Base-by-base conservation (phyloP, 2,329 filamentous ascomycete species). In the Colletotrichum nymphaeae region DNA sequence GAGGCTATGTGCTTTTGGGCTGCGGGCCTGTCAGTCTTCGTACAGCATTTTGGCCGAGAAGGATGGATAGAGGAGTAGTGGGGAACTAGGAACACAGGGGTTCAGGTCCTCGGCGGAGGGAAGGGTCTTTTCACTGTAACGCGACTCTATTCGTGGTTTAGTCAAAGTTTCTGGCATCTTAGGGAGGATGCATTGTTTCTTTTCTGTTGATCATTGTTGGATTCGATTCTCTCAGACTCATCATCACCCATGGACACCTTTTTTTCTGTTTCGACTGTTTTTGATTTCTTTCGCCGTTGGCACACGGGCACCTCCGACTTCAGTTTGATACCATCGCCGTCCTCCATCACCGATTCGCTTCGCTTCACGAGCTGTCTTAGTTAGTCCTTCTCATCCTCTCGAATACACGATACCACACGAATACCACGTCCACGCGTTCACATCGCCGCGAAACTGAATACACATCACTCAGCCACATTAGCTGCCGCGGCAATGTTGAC, bases 61-160 rank as follows among this genome's bases (percentile, higher is more conserved):
- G 78, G 78, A 76, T 77, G 81, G 76, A 83, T 84, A 84, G 82
- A 84, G 82, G 83, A 82, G 82, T 83, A 30, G 28, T 74, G 74
- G 78, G 76, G 37, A 65, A 63, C 63, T 19, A 37, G 56, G 62
- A 73, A 69, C 65, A 72, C 22, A 53, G 55, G 16, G 64, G 37
- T 60, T 73, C 52, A 60, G 67, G 67, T 62, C 59, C 28, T 46
- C 28, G 59, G 19, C 42, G 58, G 37, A 52, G 32, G 19, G 60
- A 26, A 53, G 53, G 59, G 42, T 57, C 62, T 64, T 42, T 63
- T 55, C 55, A 64, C 72, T 75, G 49, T 28, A 69, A 49, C 72
- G 63, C 69, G 69, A 22, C 57, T 65, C 52, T 7, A 42, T 53
- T 63, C 8, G 42, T 49, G 42, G 19, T 49, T 30, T 73, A 58